Evolutionary conservation across 306 rosid species (phyloP), one percentile per base, ranked within the genome.

Genomic region (Oxytropis ochrocephala): DNA sequence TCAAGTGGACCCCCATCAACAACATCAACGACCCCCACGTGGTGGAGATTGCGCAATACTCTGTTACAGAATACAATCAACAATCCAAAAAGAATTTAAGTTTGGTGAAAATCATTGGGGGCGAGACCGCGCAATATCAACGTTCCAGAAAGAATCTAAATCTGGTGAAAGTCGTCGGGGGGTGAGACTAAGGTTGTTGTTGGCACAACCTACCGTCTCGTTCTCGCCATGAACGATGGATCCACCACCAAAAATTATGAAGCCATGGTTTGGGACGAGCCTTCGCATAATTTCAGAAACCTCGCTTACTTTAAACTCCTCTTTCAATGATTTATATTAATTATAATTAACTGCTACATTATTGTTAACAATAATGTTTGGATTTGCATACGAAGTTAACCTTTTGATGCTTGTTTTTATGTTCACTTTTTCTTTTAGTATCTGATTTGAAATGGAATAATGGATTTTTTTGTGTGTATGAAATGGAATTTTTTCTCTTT

Each of bases 121-220:
- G 88, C 0, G 74, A 79, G 65, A 50, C 70, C n/a, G n/a, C n/a
- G n/a, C n/a, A n/a, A n/a, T n/a, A n/a, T n/a, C n/a, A n/a, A n/a
- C n/a, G n/a, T n/a, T n/a, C n/a, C n/a, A n/a, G 75, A 47, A 14
- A 52, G 3, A 47, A 60, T 5, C 30, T 89, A 57, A 43, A 5
- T 69, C 67, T 84, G 2, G 56, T 56, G 17, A 63, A 27, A 11
- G 78, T 81, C 17, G 33, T 84, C 11, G n/a, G 50, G 53, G 66
- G 92, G 88, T 1, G 74, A 79, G 65, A 50, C 70, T 4, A 90
- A 86, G 76, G 89, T 82, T 1, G 89, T 78, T 2, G 42, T 84
- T 1, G 92, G 90, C 0, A 51, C 57, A 2, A 82, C 78, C 36
- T 88, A 77, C 42, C 79, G 81, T 53, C 86, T 89, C 2, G 70